Percentiles rank a stretch among this genome's conserved stretches.
Conservation (phyloP, 2,329 filamentous ascomycete species). For the Cercospora janseana region DNA sequence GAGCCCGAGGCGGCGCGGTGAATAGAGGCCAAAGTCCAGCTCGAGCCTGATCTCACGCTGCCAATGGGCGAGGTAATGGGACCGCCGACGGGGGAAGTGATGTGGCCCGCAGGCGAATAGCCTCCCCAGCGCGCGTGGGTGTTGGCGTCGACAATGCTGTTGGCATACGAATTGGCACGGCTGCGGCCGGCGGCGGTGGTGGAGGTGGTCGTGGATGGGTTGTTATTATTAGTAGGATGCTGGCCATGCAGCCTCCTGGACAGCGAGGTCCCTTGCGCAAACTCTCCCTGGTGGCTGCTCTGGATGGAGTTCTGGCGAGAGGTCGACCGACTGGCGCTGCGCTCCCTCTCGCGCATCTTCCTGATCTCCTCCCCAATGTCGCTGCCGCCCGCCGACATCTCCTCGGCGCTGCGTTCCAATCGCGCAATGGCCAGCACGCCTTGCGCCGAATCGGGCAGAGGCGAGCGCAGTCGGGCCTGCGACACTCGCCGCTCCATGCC, state of each 20-base stretch:
- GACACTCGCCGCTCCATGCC: conserved; percentile 11
- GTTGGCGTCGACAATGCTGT: conserved; percentile 67
- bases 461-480: conserved; percentile 7
- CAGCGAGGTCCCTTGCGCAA: conserved; percentile 7
- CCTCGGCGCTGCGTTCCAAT: conserved; percentile 72
- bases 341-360: conserved; percentile 59
- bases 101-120: conserved; percentile 51
- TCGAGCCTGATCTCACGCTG: conserved; percentile 54
- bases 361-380: conserved; percentile 77
- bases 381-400: conserved; percentile 64
- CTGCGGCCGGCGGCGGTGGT: conserved; percentile 51
- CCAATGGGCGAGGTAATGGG: conserved; percentile 49
- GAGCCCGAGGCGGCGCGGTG: conserved; percentile 42
- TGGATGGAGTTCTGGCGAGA: conserved; percentile 29
- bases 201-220: no score
- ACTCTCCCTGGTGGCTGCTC: conserved; percentile 21
- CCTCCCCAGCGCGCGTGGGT: conserved; percentile 66
- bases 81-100: not conserved
- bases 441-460: conserved; percentile 9
- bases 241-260: conserved; percentile 7
- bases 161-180: conserved; percentile 50
- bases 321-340: conserved; percentile 24
- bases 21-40: conserved; percentile 40
- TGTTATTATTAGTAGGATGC: conserved; percentile 9
- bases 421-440: conserved; percentile 60